A percentile compares a stretch with the other conserved stretches of the same genome.
phyloP scores from a whole-genome alignment of 106 monocot genomes.

The Dioscorea dumetorum region DNA sequence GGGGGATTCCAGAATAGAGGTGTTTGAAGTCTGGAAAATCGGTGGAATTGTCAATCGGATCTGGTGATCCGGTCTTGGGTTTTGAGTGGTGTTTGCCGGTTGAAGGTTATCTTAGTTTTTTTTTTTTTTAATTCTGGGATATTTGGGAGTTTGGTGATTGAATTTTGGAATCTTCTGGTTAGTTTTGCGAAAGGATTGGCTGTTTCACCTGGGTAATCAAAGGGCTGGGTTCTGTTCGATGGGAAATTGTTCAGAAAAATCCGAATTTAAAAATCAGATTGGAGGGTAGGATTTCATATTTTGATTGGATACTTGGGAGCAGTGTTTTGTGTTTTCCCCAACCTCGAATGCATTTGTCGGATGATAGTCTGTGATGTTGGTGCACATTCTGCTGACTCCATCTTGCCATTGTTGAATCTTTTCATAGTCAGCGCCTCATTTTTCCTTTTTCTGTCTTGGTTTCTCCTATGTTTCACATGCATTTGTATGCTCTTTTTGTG shows the following conservation, averaged over 20 bases:
- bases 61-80: too few species aligned
- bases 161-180: not conserved
- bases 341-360: slow-evolving; percentile 24
- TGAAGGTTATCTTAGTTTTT: too few species aligned
- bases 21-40: too few species aligned
- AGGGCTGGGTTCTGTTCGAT: not conserved
- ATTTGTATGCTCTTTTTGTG: slow-evolving; percentile 21
- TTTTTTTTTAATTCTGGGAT: too few species aligned
- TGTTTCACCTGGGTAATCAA: not conserved
- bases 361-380: slow-evolving; percentile 40
- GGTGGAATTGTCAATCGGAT: too few species aligned
- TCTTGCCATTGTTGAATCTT: slow-evolving; percentile 12
- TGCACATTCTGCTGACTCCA: slow-evolving; percentile 29
- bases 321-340: not conserved
- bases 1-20: too few species aligned
- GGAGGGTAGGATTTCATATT: not conserved
- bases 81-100: too few species aligned
- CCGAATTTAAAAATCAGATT: not conserved
- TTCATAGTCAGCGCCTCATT: slow-evolving; percentile 3
- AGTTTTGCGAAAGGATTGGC: not conserved
- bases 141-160: not conserved
- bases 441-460: slow-evolving; percentile 18
- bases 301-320: not conserved
- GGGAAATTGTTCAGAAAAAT: not conserved
- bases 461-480: slow-evolving; percentile 29